These are phyloP conservation scores for Bothriochloa decipiens DNA, from an alignment of 176 grass and related monocot species.

Conservation along the genomic window DNA sequence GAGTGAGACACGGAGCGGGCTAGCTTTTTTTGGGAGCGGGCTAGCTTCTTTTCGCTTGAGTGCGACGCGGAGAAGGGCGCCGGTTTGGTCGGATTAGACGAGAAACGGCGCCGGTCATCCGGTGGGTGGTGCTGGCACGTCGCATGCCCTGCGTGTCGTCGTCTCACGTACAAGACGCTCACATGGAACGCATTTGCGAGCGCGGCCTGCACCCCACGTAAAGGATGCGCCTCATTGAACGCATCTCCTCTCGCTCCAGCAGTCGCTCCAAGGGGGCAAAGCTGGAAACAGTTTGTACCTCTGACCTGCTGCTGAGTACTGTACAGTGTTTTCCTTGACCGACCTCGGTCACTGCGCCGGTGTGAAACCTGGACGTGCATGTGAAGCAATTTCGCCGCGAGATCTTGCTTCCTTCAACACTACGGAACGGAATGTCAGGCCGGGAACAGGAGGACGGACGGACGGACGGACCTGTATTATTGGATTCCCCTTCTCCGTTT, in stretches of 20 bases:
- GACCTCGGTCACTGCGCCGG: constrained; percentile 28
- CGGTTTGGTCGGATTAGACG: constrained; percentile 25
- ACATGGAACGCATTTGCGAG: constrained; percentile 41
- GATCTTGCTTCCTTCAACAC: constrained; percentile 32
- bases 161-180: neutral
- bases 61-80: neutral
- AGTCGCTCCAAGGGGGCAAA: neutral
- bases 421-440: constrained; percentile 44
- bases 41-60: neutral
- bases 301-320: neutral
- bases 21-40: neutral
- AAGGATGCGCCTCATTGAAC: constrained; percentile 36
- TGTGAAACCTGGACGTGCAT: constrained; percentile 34
- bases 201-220: constrained; percentile 32
- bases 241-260: neutral
- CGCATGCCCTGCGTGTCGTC: neutral
- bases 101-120: neutral
- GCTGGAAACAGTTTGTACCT: neutral
- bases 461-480: neutral
- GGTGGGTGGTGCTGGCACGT: neutral
- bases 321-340: neutral
- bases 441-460: neutral
- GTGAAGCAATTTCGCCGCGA: constrained; percentile 23
- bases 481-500: neutral
- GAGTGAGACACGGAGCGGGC: neutral